Conservation (phyloP, 768 basidiomycete genomes). For the Pleurotus eryngii region DNA sequence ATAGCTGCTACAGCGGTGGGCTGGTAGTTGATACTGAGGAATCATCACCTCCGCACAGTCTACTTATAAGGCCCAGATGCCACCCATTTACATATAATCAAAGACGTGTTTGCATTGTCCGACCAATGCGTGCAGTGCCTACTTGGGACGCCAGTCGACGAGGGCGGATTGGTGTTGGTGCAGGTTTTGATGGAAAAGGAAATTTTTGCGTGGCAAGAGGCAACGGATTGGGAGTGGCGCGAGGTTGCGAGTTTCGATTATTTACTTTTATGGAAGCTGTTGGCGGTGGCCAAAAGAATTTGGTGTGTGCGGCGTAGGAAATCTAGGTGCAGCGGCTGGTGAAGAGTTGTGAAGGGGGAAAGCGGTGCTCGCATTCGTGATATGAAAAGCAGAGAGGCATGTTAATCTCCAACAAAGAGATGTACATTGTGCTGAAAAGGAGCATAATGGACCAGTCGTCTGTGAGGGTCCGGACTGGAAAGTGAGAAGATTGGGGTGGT, state of each 20-base stretch:
- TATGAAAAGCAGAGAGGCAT: too few relatives aligned
- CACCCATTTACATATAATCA: neutral
- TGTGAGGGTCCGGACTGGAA: too few relatives aligned
- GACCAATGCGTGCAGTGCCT: neutral
- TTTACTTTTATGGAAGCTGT: neutral
- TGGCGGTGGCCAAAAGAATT: neutral
- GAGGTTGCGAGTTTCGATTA: neutral
- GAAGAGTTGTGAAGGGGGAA: too few relatives aligned
- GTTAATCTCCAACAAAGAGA: too few relatives aligned
- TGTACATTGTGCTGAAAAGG: too few relatives aligned
- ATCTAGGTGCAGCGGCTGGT: too few relatives aligned
- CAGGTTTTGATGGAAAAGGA: neutral
- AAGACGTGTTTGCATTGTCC: neutral
- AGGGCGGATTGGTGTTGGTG: neutral
- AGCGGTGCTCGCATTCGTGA: too few relatives aligned
- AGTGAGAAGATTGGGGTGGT: too few relatives aligned
- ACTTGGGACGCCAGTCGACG: neutral
- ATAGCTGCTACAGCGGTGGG: neutral
- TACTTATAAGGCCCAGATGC: neutral
- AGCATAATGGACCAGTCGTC: too few relatives aligned
- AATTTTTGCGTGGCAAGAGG: neutral
- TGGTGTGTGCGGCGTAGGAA: too few relatives aligned
- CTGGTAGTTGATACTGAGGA: neutral
- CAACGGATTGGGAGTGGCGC: neutral
- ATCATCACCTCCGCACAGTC: neutral